Percentiles rank a stretch among this genome's conserved stretches.
Conservation (phyloP, 768 basidiomycete species). For the Boletus subcaerulescens region DNA sequence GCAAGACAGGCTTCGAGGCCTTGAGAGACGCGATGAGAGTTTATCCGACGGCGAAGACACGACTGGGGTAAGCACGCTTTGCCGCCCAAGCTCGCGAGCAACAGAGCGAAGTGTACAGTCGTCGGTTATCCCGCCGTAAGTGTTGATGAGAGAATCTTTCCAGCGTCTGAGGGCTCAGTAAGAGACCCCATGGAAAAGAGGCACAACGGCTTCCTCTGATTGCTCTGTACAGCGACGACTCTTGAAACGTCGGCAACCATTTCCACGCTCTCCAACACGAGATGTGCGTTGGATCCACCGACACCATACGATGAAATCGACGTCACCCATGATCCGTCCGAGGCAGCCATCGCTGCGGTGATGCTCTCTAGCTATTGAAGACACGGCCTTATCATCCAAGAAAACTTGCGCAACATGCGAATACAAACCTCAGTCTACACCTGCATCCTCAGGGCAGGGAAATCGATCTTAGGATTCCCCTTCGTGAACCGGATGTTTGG, state of each 20-base stretch:
- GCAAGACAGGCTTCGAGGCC: slow-evolving; percentile 30
- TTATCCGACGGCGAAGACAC: slow-evolving; percentile 25
- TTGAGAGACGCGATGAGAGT: slow-evolving; percentile 22
- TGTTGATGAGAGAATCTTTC: slow-evolving; percentile 18
- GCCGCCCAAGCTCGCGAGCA: slow-evolving; percentile 27
- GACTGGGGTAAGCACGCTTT: slow-evolving; percentile 29
- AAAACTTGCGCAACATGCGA: not conserved
- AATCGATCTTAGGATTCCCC: slow-evolving; percentile 28
- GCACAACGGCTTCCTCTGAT: slow-evolving; percentile 19
- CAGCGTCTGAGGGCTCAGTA: slow-evolving; percentile 25
- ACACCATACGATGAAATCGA: slow-evolving; percentile 35
- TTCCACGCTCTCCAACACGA: slow-evolving; percentile 31
- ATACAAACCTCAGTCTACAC: slow-evolving; percentile 23
- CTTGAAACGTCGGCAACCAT: slow-evolving; percentile 13
- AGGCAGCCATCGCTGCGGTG: slow-evolving; percentile 27
- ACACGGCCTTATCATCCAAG: not conserved
- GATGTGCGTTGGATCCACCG: slow-evolving; percentile 34
- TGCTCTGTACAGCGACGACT: not conserved
- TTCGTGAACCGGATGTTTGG: slow-evolving; percentile 28
- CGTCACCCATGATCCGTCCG: slow-evolving; percentile 29
- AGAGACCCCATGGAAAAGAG: slow-evolving; percentile 29
- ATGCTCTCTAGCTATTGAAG: slow-evolving; percentile 20
- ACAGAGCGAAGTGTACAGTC: slow-evolving; percentile 24
- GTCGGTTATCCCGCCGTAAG: slow-evolving; percentile 19
- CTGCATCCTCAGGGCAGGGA: slow-evolving; percentile 23